A percentile compares a stretch with the other conserved stretches of the same genome.
phyloP scores from a whole-genome alignment of 495 filamentous ascomycete genomes.

The Hamigera avellanea region DNA sequence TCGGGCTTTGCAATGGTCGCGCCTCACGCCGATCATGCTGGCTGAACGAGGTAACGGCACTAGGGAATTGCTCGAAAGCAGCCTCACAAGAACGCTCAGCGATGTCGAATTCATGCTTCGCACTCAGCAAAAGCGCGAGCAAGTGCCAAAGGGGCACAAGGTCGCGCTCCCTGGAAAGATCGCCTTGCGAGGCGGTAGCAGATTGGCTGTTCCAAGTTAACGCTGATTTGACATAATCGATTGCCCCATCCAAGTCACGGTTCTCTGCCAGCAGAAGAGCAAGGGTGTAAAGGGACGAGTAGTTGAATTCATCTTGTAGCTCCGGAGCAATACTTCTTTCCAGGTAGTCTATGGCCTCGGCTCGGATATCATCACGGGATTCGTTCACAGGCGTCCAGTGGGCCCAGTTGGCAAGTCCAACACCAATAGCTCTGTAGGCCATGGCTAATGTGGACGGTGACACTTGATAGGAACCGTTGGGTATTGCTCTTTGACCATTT shows the following conservation, averaged over 20 bases:
- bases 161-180: slow-evolving; percentile 27
- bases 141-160: slow-evolving; percentile 61
- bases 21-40: slow-evolving; percentile 22
- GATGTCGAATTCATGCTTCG: slow-evolving; percentile 70
- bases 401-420: slow-evolving; percentile 78
- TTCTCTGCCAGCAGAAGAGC: slow-evolving; percentile 70
- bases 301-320: slow-evolving; percentile 45
- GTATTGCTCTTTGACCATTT: slow-evolving; percentile 12
- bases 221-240: slow-evolving; percentile 60
- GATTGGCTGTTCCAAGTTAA: slow-evolving; percentile 28
- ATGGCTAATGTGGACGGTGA: slow-evolving; percentile 44
- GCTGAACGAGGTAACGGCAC: slow-evolving; percentile 45
- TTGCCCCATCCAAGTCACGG: slow-evolving; percentile 61
- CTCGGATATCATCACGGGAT: slow-evolving; percentile 53
- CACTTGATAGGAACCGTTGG: slow-evolving; percentile 25
- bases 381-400: slow-evolving; percentile 63
- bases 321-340: slow-evolving; percentile 56
- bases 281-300: slow-evolving; percentile 69
- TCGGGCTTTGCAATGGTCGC: slow-evolving; percentile 20
- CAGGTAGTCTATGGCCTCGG: slow-evolving; percentile 61
- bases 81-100: slow-evolving; percentile 75
- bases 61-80: slow-evolving; percentile 72
- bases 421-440: slow-evolving; percentile 70
- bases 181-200: slow-evolving; percentile 7
- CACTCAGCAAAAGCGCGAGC: slow-evolving; percentile 72